Base-by-base conservation (phyloP, 2,329 filamentous ascomycete genomes). In the Sporothrix inflata region DNA sequence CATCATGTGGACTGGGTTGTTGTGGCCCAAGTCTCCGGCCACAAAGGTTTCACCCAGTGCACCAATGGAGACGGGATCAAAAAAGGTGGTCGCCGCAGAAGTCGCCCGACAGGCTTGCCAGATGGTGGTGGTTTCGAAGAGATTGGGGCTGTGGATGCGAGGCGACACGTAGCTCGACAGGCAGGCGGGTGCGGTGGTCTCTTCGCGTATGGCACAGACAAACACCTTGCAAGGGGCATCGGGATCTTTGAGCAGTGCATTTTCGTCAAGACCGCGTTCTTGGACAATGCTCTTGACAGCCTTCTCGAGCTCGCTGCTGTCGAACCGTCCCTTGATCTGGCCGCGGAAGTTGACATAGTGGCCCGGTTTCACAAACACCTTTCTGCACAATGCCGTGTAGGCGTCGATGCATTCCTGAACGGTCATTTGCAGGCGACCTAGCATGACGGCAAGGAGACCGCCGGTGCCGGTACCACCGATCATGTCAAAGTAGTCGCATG, bases 1-100 rank as follows among this genome's bases (percentile, higher is more conserved):
- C 6, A 85, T 73, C 45, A 80, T 74, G 7, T 77, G 73, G n/a
- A 84, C 77, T 1, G 84, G 84, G 74, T 86, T 86, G 76, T 85
- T 86, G 30, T 34, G 30, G 30, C 30, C 30, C 3, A 34, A 34
- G 30, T 34, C 30, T 34, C 30, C 30, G 30, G 30, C 30, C 30
- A 34, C 30, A 34, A 34, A 34, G 6, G 30, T 34, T 34, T 34
- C 30, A 6, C 30, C 30, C 30, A 34, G 30, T 34, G 30, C 30
- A 3, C 30, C 30, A 34, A 34, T 34, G 30, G 30, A 34, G 30
- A 77, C 74, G 1, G 75, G 74, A 53, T 76, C 73, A 63, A 76
- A 76, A 53, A 75, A 76, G 16, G 71, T 69, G 8, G 74, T 75
- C 11, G 74, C 74, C 0, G 74, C 75, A 12, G 74, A 76, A 6